Evolutionary conservation across 352 stramenopile genomes (phyloP), one percentile per base, ranked within the genome.

Genomic region (Pythium rishiriense): DNA sequence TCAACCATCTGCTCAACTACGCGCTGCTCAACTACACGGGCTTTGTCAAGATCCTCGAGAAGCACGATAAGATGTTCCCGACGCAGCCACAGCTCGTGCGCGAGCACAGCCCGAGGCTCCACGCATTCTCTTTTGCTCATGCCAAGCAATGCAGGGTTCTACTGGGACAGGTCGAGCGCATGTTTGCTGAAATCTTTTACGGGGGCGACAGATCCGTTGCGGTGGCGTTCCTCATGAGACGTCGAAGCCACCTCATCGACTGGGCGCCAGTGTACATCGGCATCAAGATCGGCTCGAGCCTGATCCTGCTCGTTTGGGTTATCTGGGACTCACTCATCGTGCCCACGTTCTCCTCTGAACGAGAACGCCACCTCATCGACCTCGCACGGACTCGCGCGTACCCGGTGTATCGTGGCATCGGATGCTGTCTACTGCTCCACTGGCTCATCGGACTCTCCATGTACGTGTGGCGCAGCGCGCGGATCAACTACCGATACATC

Each of bases 41-140:
- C 15, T 98, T 99, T 70, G 84, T 99, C 22, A 99, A 99, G 74
- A 98, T 99, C 65, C 69, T 98, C 29, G 99, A 99, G 71, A 98
- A 98, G 58, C 91, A 98, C 71, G 95, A 98, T 73, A 98, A 98
- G 54, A 81, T 83, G 62, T 78, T 84, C 39, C 73, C 73, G 1
- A 71, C 84, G 22, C 68, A 76, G 56, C 68, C 74, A 33, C 64
- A 74, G 29, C 66, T 85, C 11, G 62, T 62, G 17, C 45, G 57
- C 11, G 56, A 84, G 24, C 73, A 91, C 59, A 76, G 75, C 52
- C 49, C 51, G 19, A 78, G 75, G 17, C 74, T 92, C 26, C 69
- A 93, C 56, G 71, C 62, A 5, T 86, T 79, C 31, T 70, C 75
- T 41, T 93, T 96, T 61, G 73, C 83, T 0, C 75, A 87, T 31